phyloP scores from a whole-genome alignment of 2,329 filamentous ascomycete species.

The Teratosphaeria pseudoeucalypti region DNA sequence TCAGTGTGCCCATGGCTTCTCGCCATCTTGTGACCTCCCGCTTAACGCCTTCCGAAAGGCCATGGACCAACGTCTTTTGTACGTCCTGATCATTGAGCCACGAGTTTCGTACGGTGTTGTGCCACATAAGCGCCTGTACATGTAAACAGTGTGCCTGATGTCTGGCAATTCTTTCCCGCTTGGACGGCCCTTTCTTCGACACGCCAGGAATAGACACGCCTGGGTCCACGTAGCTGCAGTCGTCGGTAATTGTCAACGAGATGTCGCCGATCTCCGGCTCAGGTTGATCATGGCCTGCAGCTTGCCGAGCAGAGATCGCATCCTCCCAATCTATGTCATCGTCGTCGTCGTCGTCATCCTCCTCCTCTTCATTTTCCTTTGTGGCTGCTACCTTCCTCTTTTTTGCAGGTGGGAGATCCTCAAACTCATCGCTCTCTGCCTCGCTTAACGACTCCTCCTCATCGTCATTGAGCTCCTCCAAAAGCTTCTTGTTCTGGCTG shows the following conservation, averaged over 20 bases:
- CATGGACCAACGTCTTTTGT: slow-evolving; percentile 65
- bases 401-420: slow-evolving; percentile 34
- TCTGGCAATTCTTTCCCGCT: slow-evolving; percentile 70
- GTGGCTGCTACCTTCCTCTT: slow-evolving; percentile 31
- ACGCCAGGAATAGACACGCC: slow-evolving; percentile 28
- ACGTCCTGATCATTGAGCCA: slow-evolving; percentile 73
- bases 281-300: slow-evolving; percentile 7
- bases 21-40: slow-evolving; percentile 66
- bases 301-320: slow-evolving; percentile 30
- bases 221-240: slow-evolving; percentile 28
- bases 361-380: slow-evolving; percentile 36
- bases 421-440: slow-evolving; percentile 40
- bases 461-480: slow-evolving; percentile 28
- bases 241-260: slow-evolving; percentile 26
- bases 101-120: slow-evolving; percentile 74
- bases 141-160: slow-evolving; percentile 77
- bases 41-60: slow-evolving; percentile 57
- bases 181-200: slow-evolving; percentile 73
- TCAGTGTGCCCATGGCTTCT: slow-evolving; percentile 51
- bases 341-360: slow-evolving; percentile 52
- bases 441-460: slow-evolving; percentile 33
- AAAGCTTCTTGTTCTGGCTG: slow-evolving; percentile 24
- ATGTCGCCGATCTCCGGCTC: slow-evolving; percentile 23
- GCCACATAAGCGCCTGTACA: slow-evolving; percentile 77
- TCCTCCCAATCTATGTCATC: slow-evolving; percentile 52